A percentile compares a stretch with the other conserved stretches of the same genome.
These are phyloP conservation scores for Termitomyces sp. DNA, from an alignment of 1,284 basidiomycete genomes.

Conservation along the genomic window DNA sequence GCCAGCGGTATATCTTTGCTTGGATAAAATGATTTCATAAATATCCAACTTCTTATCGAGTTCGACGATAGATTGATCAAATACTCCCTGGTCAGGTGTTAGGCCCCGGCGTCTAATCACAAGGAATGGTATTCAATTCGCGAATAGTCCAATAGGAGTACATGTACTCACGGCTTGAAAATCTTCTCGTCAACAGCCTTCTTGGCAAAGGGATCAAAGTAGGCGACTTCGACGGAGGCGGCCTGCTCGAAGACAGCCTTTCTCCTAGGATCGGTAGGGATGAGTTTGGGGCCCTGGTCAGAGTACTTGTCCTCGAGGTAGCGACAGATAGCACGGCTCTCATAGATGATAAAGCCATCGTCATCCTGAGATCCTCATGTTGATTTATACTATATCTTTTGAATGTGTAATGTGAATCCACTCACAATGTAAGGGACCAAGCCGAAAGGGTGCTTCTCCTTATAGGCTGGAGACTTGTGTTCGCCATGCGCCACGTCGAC, in stretches of 20 bases:
- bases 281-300: slow-evolving; percentile 27
- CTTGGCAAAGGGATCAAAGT: slow-evolving; percentile 40
- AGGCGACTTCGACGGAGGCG: slow-evolving; percentile 40
- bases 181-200: slow-evolving; percentile 35
- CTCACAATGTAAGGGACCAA: slow-evolving; percentile 59
- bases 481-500: slow-evolving; percentile 39
- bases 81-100: slow-evolving; percentile 27
- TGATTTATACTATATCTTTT: not conserved
- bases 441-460: slow-evolving; percentile 56
- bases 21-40: slow-evolving; percentile 49
- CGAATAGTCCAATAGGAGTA: not conserved
- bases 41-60: slow-evolving; percentile 37
- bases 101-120: slow-evolving; percentile 15
- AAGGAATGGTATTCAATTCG: not conserved
- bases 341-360: not conserved
- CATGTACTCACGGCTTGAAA: slow-evolving; percentile 38
- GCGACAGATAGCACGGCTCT: slow-evolving; percentile 3
- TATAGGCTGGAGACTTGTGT: slow-evolving; percentile 42
- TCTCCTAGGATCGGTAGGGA: slow-evolving; percentile 29
- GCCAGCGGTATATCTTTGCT: slow-evolving; percentile 48
- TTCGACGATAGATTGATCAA: slow-evolving; percentile 26
- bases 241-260: slow-evolving; percentile 51
- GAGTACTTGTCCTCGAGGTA: slow-evolving; percentile 33
- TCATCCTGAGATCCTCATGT: not conserved
- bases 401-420: not conserved